A percentile compares a stretch with the other conserved stretches of the same genome.
phyloP scores from a whole-genome alignment of 768 basidiomycete genomes.

The Leucocoprinus sp. region DNA sequence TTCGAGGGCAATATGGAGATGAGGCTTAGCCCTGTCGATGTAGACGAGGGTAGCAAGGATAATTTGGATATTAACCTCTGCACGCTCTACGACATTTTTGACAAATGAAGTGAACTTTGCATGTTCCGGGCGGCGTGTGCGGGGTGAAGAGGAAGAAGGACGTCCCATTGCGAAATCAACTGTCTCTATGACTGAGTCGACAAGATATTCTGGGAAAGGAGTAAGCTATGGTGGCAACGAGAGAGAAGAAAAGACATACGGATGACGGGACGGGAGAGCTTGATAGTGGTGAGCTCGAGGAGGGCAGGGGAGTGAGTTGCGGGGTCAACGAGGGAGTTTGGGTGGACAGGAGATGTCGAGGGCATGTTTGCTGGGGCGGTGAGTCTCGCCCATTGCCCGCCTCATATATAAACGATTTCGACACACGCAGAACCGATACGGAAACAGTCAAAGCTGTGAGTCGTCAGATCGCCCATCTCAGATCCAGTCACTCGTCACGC shows the following conservation, averaged over 20 bases:
- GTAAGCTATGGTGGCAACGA: conserved; percentile 5
- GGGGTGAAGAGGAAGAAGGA: conserved; percentile 40
- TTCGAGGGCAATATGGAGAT: conserved; percentile 73
- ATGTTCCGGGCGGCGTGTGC: conserved; percentile 41
- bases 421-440: conserved; percentile 25
- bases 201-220: conserved; percentile 49
- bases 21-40: conserved; percentile 68
- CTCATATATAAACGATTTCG: conserved; percentile 26
- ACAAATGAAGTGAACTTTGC: conserved; percentile 58
- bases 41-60: conserved; percentile 69
- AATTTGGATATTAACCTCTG: conserved; percentile 64
- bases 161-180: conserved; percentile 74
- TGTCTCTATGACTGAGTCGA: conserved; percentile 61
- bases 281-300: conserved; percentile 59
- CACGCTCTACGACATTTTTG: conserved; percentile 57
- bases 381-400: conserved; percentile 4
- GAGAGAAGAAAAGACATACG: conserved; percentile 35
- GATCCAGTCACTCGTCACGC: conserved; percentile 14
- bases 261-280: conserved; percentile 52
- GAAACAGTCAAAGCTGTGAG: conserved; percentile 17
- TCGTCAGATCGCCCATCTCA: conserved; percentile 6
- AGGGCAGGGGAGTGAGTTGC: conserved; percentile 56
- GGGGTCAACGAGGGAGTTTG: conserved; percentile 52
- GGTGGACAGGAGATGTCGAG: conserved; percentile 22
- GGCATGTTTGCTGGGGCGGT: conserved; percentile 11